Conservation (phyloP, 2,329 filamentous ascomycete species). For the Aspergillus spinulosporus region DNA sequence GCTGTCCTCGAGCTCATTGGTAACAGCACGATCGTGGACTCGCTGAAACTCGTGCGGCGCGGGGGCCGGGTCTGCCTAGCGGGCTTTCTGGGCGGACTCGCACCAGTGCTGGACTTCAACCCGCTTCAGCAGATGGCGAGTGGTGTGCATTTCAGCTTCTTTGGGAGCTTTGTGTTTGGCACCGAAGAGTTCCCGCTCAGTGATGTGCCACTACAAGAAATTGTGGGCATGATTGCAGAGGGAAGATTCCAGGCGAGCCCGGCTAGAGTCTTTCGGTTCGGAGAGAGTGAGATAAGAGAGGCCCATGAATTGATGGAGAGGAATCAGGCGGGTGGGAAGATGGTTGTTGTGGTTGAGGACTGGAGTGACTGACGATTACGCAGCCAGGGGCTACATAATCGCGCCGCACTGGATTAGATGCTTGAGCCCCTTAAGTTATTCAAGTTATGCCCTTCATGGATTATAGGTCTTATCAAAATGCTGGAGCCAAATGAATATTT, state of each 20-base stretch:
- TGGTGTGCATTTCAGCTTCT: slow-evolving; percentile 51
- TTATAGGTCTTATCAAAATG: no score
- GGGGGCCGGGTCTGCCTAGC: slow-evolving; percentile 42
- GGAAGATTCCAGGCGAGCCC: slow-evolving; percentile 24
- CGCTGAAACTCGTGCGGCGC: slow-evolving; percentile 35
- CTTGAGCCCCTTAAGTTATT: no score
- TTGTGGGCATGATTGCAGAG: slow-evolving; percentile 40
- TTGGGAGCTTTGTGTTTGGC: slow-evolving; percentile 28
- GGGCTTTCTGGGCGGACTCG: slow-evolving; percentile 46
- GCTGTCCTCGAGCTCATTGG: slow-evolving; percentile 43
- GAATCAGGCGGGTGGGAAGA: slow-evolving; percentile 11
- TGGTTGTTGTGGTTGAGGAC: slow-evolving; percentile 13
- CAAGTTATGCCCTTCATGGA: no score
- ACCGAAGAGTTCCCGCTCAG: slow-evolving; percentile 34
- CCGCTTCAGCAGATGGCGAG: slow-evolving; percentile 48
- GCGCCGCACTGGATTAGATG: no score
- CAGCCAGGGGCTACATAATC: no score
- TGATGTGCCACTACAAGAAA: slow-evolving; percentile 41
- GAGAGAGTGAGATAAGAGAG: slow-evolving; percentile 11
- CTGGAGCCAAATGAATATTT: no score
- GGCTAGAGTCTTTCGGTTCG: slow-evolving; percentile 5
- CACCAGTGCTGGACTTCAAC: slow-evolving; percentile 44
- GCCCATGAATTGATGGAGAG: slow-evolving; percentile 15
- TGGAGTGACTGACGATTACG: no score
- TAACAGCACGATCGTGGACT: slow-evolving; percentile 43